Conservation (phyloP, 768 basidiomycete species). For the Phanerochaete carnosa region DNA sequence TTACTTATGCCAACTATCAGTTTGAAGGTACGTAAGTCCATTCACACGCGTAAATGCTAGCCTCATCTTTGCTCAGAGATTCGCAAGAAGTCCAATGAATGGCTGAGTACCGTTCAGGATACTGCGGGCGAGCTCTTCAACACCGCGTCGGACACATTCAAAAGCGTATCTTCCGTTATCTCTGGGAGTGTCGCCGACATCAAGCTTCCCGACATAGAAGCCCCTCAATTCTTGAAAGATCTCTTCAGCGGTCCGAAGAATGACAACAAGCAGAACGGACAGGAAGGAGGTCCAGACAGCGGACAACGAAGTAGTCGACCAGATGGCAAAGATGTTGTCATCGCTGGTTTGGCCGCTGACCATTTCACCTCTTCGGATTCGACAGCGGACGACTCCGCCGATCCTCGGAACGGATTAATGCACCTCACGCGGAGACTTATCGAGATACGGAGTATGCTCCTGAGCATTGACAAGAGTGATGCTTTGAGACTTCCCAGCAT, state of each 20-base stretch:
- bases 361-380: constrained; percentile 74
- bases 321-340: constrained; percentile 52
- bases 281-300: constrained; percentile 34
- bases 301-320: constrained; percentile 41
- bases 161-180: constrained; percentile 47
- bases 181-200: constrained; percentile 58
- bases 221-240: constrained; percentile 69
- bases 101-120: constrained; percentile 64
- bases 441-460: constrained; percentile 91
- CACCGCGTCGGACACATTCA: constrained; percentile 68
- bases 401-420: constrained; percentile 80
- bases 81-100: constrained; percentile 61
- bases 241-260: constrained; percentile 37
- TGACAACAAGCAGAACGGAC: constrained; percentile 23
- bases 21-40: constrained; percentile 74
- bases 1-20: constrained; percentile 96
- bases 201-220: constrained; percentile 51
- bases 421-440: constrained; percentile 93
- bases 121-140: constrained; percentile 68
- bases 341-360: constrained; percentile 75
- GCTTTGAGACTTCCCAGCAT: constrained; percentile 94
- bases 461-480: constrained; percentile 95
- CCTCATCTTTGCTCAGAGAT: constrained; percentile 48
- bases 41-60: not conserved
- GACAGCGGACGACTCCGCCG: constrained; percentile 29